A percentile compares a stretch with the other conserved stretches of the same genome.
These are phyloP conservation scores for Xanthoconium separans DNA, from an alignment of 1,284 basidiomycete species.

Conservation along the genomic window DNA sequence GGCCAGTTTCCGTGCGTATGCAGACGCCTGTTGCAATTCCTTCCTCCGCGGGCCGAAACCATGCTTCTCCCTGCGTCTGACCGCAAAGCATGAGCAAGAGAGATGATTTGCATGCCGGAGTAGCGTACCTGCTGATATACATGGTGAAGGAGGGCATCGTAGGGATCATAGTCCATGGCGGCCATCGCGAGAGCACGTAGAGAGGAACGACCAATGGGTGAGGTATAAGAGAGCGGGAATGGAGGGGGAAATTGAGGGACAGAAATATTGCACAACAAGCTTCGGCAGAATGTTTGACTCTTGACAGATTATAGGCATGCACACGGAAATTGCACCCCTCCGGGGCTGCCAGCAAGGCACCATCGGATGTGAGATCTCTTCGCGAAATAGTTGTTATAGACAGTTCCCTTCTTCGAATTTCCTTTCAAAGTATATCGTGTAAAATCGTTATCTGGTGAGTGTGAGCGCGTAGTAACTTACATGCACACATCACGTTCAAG, in stretches of 20 bases:
- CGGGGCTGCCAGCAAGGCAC: neutral
- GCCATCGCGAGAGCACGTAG: slow-evolving; percentile 8
- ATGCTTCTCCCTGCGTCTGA: slow-evolving; percentile 56
- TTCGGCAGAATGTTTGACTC: neutral
- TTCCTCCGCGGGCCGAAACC: slow-evolving; percentile 54
- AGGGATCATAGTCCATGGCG: slow-evolving; percentile 37
- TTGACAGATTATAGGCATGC: neutral
- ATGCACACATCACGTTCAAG: neutral
- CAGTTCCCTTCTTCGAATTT: neutral
- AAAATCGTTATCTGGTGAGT: neutral
- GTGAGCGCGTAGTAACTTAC: neutral
- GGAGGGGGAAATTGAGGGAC: neutral
- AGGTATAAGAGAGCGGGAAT: slow-evolving; percentile 17
- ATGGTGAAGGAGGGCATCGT: slow-evolving; percentile 38
- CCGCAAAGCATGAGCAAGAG: slow-evolving; percentile 5
- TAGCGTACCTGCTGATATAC: slow-evolving; percentile 33
- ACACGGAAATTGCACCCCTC: neutral
- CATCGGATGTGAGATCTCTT: neutral
- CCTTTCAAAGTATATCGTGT: slow-evolving; percentile 2
- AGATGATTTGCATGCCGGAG: neutral
- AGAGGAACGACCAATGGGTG: neutral
- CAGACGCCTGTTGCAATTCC: slow-evolving; percentile 57
- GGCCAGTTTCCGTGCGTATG: slow-evolving; percentile 60
- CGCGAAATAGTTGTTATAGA: neutral
- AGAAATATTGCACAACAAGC: neutral